Percentiles rank a stretch among this genome's conserved stretches.
These are phyloP conservation scores for Chrysopogon serrulatus DNA, from an alignment of 176 grass and related monocot genomes.

Conservation along the genomic window DNA sequence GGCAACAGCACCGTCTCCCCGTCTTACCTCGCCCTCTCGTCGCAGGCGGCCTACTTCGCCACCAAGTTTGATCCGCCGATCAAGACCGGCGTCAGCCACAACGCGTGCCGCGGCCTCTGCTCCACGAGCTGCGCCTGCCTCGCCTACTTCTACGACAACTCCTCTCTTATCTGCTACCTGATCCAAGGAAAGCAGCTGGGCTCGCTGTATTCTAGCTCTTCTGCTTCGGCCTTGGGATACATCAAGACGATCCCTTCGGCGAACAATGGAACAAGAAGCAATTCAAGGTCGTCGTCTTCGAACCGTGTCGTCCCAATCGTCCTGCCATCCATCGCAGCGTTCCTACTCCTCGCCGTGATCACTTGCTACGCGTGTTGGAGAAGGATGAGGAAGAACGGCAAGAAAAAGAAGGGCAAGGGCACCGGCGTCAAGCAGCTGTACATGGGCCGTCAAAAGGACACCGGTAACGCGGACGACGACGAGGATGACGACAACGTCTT, in stretches of 20 bases:
- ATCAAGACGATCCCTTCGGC: constrained; percentile 45
- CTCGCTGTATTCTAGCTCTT: constrained; percentile 41
- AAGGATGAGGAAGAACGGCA: constrained; percentile 5
- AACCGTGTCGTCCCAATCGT: constrained; percentile 42
- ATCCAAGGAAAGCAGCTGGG: constrained; percentile 54
- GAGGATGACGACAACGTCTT: constrained; percentile 24
- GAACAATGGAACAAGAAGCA: not conserved
- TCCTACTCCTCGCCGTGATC: constrained; percentile 35
- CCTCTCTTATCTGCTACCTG: constrained; percentile 53
- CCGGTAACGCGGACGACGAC: constrained; percentile 12
- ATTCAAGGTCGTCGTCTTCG: not conserved
- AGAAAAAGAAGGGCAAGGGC: constrained; percentile 18
- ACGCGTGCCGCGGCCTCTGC: constrained; percentile 57
- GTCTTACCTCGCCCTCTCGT: constrained; percentile 45
- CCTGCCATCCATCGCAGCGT: constrained; percentile 45
- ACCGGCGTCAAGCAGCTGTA: constrained; percentile 19
- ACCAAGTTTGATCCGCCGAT: constrained; percentile 44
- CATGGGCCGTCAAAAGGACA: constrained; percentile 34
- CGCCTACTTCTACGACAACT: constrained; percentile 59
- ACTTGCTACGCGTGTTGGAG: constrained; percentile 24
- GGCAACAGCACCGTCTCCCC: not conserved
- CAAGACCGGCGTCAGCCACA: constrained; percentile 18
- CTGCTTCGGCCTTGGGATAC: constrained; percentile 21
- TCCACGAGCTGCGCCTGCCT: constrained; percentile 62
- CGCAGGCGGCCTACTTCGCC: constrained; percentile 50